Evolutionary conservation across 2,329 filamentous ascomycete species (phyloP), one percentile per base, ranked within the genome.

Genomic region (Diaporthe australafricana): DNA sequence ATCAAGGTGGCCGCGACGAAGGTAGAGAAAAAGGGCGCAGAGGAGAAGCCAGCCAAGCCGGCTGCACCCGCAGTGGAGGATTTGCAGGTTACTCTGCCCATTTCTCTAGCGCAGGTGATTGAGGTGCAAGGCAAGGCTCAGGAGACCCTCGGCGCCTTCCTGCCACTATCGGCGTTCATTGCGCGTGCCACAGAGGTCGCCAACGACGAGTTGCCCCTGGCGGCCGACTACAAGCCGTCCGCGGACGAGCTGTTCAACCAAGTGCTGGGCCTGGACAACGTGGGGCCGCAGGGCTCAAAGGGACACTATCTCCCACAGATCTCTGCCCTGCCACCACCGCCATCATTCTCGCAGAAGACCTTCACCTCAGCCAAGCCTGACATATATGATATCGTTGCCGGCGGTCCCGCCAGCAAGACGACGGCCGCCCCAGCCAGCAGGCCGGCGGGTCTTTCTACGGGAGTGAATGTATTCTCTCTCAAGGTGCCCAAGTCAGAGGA

Each of bases 161-260:
- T 98, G 60, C 95, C 96, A 17, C 85, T 98, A 6, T 94, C 93
- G 2, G 94, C 93, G 16, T 98, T 98, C 84, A 90, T 99, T 80
- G 88, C 91, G 70, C 92, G 95, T 68, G 96, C 96, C 50, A 89
- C 93, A 50, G 92, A 96, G 78, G 84, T 97, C 32, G 96, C 96
- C 73, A 98, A 98, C 83, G 92, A 96, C 74, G 90, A 93, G 56
- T 89, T 98, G 9, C 96, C 96, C 3, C 85, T 88, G 35, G 89
- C 91, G 6, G 87, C 90, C 72, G 85, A 86, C 73, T 87, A 88
- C 56, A 87, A 90, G 79, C 92, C 92, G 17, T 91, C 93, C 0
- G 86, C 92, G 45, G 90, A 95, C 79, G 94, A 97, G 80, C 89
- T 99, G 16, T 98, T 98, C 84, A 91, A 98, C 80, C 91, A 96